A percentile compares a stretch with the other conserved stretches of the same genome.
Conservation (phyloP, 768 basidiomycete species). For the Pulveroboletus frians region DNA sequence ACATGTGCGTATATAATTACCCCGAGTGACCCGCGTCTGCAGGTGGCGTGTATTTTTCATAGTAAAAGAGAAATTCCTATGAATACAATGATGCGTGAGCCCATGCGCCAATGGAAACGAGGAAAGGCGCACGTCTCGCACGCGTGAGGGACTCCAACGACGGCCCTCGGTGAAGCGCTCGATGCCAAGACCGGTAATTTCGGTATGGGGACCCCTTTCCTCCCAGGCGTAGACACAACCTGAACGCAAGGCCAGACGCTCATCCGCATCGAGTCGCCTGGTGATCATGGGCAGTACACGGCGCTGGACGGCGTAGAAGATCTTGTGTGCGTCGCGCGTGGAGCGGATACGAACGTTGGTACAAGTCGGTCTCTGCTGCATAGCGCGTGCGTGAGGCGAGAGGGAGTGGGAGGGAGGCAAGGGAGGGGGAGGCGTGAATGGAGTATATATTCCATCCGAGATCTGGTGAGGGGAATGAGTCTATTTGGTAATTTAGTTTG, state of each 20-base stretch:
- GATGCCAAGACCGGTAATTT: slow-evolving; percentile 74
- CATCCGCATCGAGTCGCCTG: slow-evolving; percentile 71
- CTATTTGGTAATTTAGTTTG: slow-evolving; percentile 30
- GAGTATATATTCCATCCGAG: slow-evolving; percentile 31
- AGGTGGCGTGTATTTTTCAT: slow-evolving; percentile 60
- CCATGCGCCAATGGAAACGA: slow-evolving; percentile 1
- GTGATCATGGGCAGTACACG: slow-evolving; percentile 68
- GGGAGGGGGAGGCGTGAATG: slow-evolving; percentile 16
- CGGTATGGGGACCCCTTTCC: slow-evolving; percentile 66
- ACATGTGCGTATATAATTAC: slow-evolving; percentile 26
- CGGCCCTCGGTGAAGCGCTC: slow-evolving; percentile 83
- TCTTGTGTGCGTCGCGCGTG: slow-evolving; percentile 72
- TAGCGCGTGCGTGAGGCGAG: slow-evolving; percentile 19
- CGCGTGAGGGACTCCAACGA: slow-evolving; percentile 78
- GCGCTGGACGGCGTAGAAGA: slow-evolving; percentile 67
- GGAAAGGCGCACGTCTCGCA: slow-evolving; percentile 59
- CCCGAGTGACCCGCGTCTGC: slow-evolving; percentile 40
- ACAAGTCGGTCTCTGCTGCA: slow-evolving; percentile 68
- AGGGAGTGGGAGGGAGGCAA: slow-evolving; percentile 10
- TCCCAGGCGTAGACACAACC: slow-evolving; percentile 60
- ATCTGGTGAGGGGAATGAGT: slow-evolving; percentile 25
- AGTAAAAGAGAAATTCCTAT: slow-evolving; percentile 83
- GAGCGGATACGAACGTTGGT: slow-evolving; percentile 70
- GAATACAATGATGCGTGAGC: slow-evolving; percentile 13
- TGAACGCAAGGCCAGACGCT: slow-evolving; percentile 50